These are phyloP conservation scores for Rosa persica DNA, from an alignment of 306 rosid genomes.

Conservation along the genomic window DNA sequence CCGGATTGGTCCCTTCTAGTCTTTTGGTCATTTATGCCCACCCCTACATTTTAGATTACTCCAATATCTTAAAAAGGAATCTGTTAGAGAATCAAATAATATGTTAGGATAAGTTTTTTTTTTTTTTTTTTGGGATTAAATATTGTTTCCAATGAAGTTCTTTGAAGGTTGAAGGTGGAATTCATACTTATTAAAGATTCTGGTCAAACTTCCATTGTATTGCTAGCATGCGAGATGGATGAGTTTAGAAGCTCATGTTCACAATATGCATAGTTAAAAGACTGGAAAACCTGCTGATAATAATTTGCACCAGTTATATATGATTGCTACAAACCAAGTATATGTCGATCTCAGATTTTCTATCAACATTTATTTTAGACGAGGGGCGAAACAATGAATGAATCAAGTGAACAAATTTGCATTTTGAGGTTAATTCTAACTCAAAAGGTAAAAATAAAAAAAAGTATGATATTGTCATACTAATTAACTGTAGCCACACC, in stretches of 20 bases:
- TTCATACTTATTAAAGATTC: not conserved
- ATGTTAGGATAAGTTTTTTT: too few relatives aligned
- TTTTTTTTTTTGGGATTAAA: too few relatives aligned
- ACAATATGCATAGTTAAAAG: not conserved
- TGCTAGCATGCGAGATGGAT: not conserved
- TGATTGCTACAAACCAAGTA: not conserved
- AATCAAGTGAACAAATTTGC: not conserved
- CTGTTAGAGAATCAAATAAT: too few relatives aligned
- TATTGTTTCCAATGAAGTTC: not conserved
- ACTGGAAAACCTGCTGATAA: not conserved
- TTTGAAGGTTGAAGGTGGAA: not conserved
- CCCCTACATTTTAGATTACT: too few relatives aligned
- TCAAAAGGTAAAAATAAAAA: slow-evolving; percentile 2
- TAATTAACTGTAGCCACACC: slow-evolving; percentile 11
- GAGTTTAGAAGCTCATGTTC: not conserved
- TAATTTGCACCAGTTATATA: not conserved
- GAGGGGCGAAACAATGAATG: not conserved
- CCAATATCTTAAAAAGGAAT: not conserved
- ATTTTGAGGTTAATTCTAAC: slow-evolving; percentile 4
- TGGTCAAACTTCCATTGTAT: not conserved
- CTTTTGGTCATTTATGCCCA: too few relatives aligned
- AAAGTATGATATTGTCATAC: too few relatives aligned
- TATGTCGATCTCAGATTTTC: not conserved
- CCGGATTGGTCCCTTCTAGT: too few relatives aligned
- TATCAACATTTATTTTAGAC: not conserved